phyloP scores from a whole-genome alignment of 257 asterid genomes.

The Lycium barbarum region DNA sequence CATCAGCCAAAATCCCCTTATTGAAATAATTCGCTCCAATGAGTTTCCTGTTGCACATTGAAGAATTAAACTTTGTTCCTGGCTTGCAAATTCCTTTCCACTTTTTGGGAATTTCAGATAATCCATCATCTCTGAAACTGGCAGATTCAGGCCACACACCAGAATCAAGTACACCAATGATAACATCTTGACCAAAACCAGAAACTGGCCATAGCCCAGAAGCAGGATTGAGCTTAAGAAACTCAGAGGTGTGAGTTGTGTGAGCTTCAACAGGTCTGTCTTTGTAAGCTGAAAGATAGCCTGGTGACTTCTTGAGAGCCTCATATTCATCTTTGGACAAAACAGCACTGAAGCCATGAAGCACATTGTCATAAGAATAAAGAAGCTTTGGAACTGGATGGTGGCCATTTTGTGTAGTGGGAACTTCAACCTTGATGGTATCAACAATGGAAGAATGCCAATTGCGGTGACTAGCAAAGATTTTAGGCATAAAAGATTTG shows the following conservation, averaged over 20 bases:
- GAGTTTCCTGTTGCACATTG: neutral
- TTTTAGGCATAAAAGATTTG: slow-evolving; percentile 38
- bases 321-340: slow-evolving; percentile 28
- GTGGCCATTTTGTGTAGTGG: neutral
- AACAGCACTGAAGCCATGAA: slow-evolving; percentile 39
- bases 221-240: slow-evolving; percentile 35
- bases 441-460: slow-evolving; percentile 31
- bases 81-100: slow-evolving; percentile 42
- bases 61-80: neutral
- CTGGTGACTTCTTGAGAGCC: slow-evolving; percentile 6
- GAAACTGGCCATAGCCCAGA: slow-evolving; percentile 36
- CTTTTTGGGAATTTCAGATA: slow-evolving; percentile 30
- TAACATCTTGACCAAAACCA: slow-evolving; percentile 33
- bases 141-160: slow-evolving; percentile 39
- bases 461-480: slow-evolving; percentile 27
- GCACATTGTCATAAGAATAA: slow-evolving; percentile 33
- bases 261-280: slow-evolving; percentile 28
- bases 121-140: slow-evolving; percentile 33
- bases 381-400: slow-evolving; percentile 22
- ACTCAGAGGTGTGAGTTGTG: slow-evolving; percentile 37
- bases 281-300: slow-evolving; percentile 33
- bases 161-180: slow-evolving; percentile 35
- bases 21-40: neutral
- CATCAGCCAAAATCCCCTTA: neutral
- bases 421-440: neutral